These are phyloP conservation scores for Chrysoporthe austroafricana DNA, from an alignment of 2,329 filamentous ascomycete species.

Conservation along the genomic window DNA sequence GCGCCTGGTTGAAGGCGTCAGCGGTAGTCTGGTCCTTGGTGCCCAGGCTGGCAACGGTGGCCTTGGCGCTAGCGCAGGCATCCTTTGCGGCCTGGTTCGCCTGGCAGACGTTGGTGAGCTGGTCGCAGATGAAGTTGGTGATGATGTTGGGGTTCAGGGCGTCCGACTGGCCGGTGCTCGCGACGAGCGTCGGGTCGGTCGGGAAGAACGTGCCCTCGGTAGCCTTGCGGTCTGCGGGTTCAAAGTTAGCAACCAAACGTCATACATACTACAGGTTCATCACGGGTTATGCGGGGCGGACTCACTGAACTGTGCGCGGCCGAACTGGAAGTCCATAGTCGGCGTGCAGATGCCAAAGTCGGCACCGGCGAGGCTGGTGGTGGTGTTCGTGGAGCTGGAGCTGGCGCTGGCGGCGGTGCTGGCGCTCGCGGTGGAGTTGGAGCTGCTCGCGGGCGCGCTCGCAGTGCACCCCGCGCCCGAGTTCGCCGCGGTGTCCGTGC, in stretches of 20 bases:
- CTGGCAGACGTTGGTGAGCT: conserved; percentile 61
- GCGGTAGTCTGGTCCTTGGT: conserved; percentile 54
- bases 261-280: neutral
- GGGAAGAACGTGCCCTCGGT: conserved; percentile 25
- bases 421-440: neutral
- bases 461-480: neutral
- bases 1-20: conserved; percentile 49
- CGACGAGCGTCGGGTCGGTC: conserved; percentile 21
- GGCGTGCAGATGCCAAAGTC: conserved; percentile 26
- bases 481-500: neutral
- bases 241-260: neutral
- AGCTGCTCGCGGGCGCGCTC: neutral
- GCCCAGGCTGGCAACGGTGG: conserved; percentile 52
- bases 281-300: neutral
- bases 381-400: neutral
- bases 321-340: conserved; percentile 24
- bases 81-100: conserved; percentile 58
- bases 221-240: conserved; percentile 11
- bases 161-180: conserved; percentile 46
- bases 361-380: conserved; percentile 16
- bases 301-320: conserved; percentile 19
- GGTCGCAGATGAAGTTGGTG: conserved; percentile 65
- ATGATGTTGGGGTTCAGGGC: conserved; percentile 68
- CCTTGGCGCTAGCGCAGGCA: conserved; percentile 52
- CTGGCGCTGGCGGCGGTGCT: neutral